Percentiles rank a stretch among this genome's conserved stretches.
Evolutionary conservation across 2,329 filamentous ascomycete genomes (phyloP).

Genomic region (Fusarium austroafricanum): DNA sequence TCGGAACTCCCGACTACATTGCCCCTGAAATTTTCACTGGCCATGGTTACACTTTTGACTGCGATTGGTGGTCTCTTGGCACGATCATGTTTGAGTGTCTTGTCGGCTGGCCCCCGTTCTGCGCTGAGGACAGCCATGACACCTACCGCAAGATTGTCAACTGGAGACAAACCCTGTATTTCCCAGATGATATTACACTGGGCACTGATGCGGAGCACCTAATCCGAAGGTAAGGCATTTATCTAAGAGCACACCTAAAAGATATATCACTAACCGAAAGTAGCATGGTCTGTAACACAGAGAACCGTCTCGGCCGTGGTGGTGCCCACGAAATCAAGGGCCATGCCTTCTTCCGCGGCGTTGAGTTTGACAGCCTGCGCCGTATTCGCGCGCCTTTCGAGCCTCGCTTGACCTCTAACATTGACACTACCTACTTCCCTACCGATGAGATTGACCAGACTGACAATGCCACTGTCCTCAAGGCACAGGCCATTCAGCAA

Average conservation of each 20-base stretch:
- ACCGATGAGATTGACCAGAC: constrained; percentile 98
- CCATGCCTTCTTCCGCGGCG: constrained; percentile 96
- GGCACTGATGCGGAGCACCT: constrained; percentile 90
- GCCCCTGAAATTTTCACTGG: constrained; percentile 98
- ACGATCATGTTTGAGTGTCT: constrained; percentile 99
- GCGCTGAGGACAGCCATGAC: constrained; percentile 95
- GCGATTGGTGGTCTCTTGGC: constrained; percentile 98
- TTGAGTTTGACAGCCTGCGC: constrained; percentile 92
- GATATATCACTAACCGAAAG: constrained; percentile 20
- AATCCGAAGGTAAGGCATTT: constrained; percentile 81
- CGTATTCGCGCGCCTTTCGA: constrained; percentile 96
- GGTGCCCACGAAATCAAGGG: constrained; percentile 93
- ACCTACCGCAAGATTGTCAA: constrained; percentile 99
- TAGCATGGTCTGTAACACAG: constrained; percentile 93
- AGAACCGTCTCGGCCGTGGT: constrained; percentile 88
- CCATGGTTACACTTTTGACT: constrained; percentile 94
- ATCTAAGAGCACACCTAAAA: background rate
- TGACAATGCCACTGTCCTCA: constrained; percentile 87
- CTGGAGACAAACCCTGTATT: constrained; percentile 95
- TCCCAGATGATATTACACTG: constrained; percentile 93
- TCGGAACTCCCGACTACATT: constrained; percentile 98
- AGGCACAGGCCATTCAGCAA: constrained; percentile 81
- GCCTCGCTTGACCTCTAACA: constrained; percentile 89
- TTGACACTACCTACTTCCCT: constrained; percentile 98
- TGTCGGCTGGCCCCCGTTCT: constrained; percentile 99